Conservation (phyloP, 2,329 filamentous ascomycete genomes). For the Aspergillus luchuensis region DNA sequence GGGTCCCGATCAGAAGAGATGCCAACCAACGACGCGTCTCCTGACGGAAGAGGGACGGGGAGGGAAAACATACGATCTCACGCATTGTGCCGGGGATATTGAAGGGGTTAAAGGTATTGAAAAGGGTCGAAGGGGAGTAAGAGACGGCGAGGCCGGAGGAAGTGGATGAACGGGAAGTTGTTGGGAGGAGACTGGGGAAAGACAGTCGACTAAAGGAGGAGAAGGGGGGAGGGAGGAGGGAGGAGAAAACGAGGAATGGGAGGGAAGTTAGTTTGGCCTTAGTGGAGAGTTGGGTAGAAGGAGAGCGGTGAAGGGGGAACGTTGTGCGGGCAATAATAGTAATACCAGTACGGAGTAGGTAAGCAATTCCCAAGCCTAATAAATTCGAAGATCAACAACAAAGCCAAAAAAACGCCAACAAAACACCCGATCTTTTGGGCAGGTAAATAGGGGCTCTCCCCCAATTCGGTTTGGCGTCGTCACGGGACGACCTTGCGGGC, state of each 20-base stretch:
- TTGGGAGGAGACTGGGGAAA: constrained; percentile 19
- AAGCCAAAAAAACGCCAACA: constrained; percentile 7
- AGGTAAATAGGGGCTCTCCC: constrained; percentile 26
- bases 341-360: too few relatives aligned
- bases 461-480: constrained; percentile 26
- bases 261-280: constrained; percentile 20
- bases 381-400: constrained; percentile 26
- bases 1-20: constrained; percentile 38
- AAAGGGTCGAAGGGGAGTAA: constrained; percentile 14
- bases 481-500: constrained; percentile 27
- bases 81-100: constrained; percentile 61
- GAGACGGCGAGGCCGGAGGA: constrained; percentile 18
- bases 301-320: constrained; percentile 31
- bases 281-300: constrained; percentile 24
- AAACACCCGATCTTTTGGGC: constrained; percentile 13
- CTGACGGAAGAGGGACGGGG: constrained; percentile 17
- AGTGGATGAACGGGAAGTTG: constrained; percentile 12
- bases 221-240: constrained; percentile 27
- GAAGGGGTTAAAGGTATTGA: constrained; percentile 12
- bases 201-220: constrained; percentile 16
- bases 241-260: constrained; percentile 24
- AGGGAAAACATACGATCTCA: constrained; percentile 66
- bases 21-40: constrained; percentile 39
- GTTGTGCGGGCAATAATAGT: constrained; percentile 22
- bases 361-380: too few relatives aligned